Percentiles rank a stretch among this genome's conserved stretches.
These are phyloP conservation scores for Salvia rosmarinus DNA, from an alignment of 257 asterid genomes.

Conservation along the genomic window DNA sequence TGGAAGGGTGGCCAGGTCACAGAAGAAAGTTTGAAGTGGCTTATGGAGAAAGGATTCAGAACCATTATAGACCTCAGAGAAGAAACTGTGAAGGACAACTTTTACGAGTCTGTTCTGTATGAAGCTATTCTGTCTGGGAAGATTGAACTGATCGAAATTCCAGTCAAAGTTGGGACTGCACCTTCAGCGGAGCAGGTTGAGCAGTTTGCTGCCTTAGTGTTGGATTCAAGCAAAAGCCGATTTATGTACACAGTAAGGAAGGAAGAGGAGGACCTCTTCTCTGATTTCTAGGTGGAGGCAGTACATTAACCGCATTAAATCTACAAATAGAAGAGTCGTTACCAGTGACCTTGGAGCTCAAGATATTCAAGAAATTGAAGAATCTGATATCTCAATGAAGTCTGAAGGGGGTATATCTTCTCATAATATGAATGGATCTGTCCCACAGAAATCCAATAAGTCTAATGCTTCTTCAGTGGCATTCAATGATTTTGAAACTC, in stretches of 20 bases:
- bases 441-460: slow-evolving; percentile 34
- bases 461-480: slow-evolving; percentile 34
- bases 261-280: slow-evolving; percentile 87
- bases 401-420: slow-evolving; percentile 38
- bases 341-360: slow-evolving; percentile 37
- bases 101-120: slow-evolving; percentile 58
- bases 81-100: slow-evolving; percentile 80
- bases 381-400: slow-evolving; percentile 34
- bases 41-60: slow-evolving; percentile 74
- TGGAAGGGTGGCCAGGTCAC: slow-evolving; percentile 98
- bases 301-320: slow-evolving; percentile 52
- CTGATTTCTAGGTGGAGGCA: slow-evolving; percentile 95
- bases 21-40: slow-evolving; percentile 87
- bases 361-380: slow-evolving; percentile 45
- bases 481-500: slow-evolving; percentile 39
- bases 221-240: slow-evolving; percentile 64
- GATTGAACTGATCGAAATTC: slow-evolving; percentile 72
- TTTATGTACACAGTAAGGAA: slow-evolving; percentile 90
- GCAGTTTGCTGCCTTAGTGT: slow-evolving; percentile 68
- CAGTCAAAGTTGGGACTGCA: slow-evolving; percentile 79
- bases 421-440: slow-evolving; percentile 44
- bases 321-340: slow-evolving; percentile 43
- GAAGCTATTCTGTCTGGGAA: slow-evolving; percentile 60
- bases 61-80: slow-evolving; percentile 91
- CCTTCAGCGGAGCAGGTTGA: slow-evolving; percentile 83